Evolutionary conservation across 2,329 filamentous ascomycete species (phyloP), one percentile per base, ranked within the genome.

Genomic region (Fusarium marasasianum): DNA sequence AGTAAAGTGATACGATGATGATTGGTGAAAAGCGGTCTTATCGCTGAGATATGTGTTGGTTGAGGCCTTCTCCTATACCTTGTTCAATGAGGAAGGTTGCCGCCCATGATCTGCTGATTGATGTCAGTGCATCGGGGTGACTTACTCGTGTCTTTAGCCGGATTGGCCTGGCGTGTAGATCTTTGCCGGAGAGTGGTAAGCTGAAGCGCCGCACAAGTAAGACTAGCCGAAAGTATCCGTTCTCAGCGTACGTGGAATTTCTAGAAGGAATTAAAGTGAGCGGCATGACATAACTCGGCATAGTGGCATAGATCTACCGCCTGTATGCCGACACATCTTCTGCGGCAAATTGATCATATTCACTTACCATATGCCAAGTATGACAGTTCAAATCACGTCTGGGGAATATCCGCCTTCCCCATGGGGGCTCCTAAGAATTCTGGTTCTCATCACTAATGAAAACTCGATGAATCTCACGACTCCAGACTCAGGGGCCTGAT

Each of bases 321-420:
- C 3, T 1, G 33, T 18, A 38, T 12, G 20, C 56, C 43, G 17
- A 45, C 11, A n/a, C 17, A 8, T 11, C 17, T 2, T 13, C 5
- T 29, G 18, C 8, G 31, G 29, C 6, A n/a, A 22, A 2, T 31
- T 20, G 8, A 1, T 17, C 14, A 47, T 20, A 13, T 11, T 48
- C 9, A 35, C n/a, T 10, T 33, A 33, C 33, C 33, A 33, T 33
- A 14, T 33, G 18, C 50, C 65, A 53, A 60, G 29, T 54, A 31
- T 10, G 17, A 43, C 33, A 18, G n/a, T n/a, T 35, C 5, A 31
- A 55, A 26, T n/a, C 38, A 24, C 15, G 24, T 70, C 67, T 59
- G 67, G 67, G 66, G 67, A 65, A 54, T 33, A 68, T 62, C 40
- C 65, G 45, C 29, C 59, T 70, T 70, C 67, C 67, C 67, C 67